phyloP scores from a whole-genome alignment of 1,139 yeast genomes.

The Hansenula sp. region DNA sequence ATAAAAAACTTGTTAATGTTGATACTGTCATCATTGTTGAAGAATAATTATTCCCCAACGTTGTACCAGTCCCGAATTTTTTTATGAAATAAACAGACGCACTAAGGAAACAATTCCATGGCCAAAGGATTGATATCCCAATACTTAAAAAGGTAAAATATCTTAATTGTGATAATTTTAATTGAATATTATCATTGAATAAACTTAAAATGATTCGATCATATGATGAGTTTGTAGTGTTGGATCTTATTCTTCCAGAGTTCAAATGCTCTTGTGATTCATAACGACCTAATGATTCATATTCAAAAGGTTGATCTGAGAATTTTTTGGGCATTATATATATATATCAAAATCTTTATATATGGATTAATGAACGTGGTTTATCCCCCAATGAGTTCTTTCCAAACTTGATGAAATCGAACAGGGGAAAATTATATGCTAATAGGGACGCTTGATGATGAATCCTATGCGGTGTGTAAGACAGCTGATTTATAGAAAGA shows the following conservation, averaged over 20 bases:
- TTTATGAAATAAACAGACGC: constrained; percentile 80
- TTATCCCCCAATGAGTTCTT: too few species aligned
- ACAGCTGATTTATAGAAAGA: too few species aligned
- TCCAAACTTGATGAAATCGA: too few species aligned
- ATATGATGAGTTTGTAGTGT: background rate
- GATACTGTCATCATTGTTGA: constrained; percentile 90
- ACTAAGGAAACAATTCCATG: constrained; percentile 90
- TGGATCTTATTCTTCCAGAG: background rate
- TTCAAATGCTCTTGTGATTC: constrained; percentile 1
- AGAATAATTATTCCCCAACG: constrained; percentile 59
- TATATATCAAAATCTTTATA: too few species aligned
- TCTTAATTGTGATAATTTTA: constrained; percentile 29
- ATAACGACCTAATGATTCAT: constrained; percentile 2
- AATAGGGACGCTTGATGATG: too few species aligned
- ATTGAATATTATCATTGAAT: background rate
- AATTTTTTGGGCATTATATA: background rate
- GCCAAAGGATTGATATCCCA: constrained; percentile 86
- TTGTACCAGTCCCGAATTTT: constrained; percentile 51
- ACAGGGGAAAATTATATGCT: too few species aligned
- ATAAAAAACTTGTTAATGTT: constrained; percentile 63
- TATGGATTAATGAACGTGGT: too few species aligned
- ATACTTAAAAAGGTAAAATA: constrained; percentile 64
- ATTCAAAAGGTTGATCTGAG: background rate
- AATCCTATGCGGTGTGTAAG: too few species aligned
- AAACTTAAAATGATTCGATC: background rate